Base-by-base conservation (phyloP, 2,329 filamentous ascomycete genomes). In the Chrysoporthe puriensis region DNA sequence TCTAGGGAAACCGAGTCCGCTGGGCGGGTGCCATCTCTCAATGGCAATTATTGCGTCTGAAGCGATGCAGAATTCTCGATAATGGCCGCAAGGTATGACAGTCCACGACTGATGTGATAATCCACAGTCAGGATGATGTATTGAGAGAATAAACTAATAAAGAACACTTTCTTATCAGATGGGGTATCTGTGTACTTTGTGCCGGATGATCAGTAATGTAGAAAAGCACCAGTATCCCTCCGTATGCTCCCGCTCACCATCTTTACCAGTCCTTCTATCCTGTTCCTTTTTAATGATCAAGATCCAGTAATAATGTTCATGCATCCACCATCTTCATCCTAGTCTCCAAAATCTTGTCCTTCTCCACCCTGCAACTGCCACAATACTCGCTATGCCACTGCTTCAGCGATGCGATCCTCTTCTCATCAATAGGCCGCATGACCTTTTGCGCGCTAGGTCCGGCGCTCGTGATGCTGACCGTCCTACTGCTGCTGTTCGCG, bases 301-400 rank as follows among this genome's bases (percentile, higher is more conserved):
- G 8, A n/a, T 9, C 56, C 2, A 42, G 18, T 16, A 48, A 42
- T 4, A 60, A 61, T 13, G 7, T 26, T 70, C 64, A 75, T 48
- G 60, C 62, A 43, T 66, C 70, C 7, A 71, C 74, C 67, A 77
- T 68, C 62, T 71, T 75, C 69, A 75, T 75, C 71, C 76, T 75
- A 68, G 69, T 72, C 69, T 77, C 75, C 58, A 79, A 61, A 4
- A 69, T 32, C 14, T 43, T 44, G 26, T 74, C 73, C 68, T 78
- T 79, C 72, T 88, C 86, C 13, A 74, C 76, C 70, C 77, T 79
- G 72, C 86, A 88, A 74, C 86, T 88, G 42, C 85, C 83, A 66
- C 86, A 88, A 71, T 88, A 86, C 69, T 80, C 80, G 3, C 81
- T 77, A 68, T 85, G 79, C 86, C 86, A 88, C 61, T 77, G 73